Conservation (phyloP, 768 basidiomycete genomes). For the Royoungia palumana region DNA sequence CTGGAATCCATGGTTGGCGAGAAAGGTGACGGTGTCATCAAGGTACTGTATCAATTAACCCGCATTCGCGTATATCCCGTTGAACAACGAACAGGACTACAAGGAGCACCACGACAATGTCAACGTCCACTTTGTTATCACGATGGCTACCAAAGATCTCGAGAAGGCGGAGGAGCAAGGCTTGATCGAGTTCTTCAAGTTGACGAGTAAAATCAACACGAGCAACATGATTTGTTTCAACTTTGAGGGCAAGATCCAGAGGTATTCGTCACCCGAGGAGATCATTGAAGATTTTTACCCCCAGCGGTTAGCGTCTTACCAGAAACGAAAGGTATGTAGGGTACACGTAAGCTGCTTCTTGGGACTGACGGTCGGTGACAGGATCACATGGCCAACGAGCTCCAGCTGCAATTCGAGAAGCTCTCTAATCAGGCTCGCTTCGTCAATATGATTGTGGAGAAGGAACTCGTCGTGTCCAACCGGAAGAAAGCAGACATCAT, state of each 20-base stretch:
- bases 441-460: constrained; percentile 92
- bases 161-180: constrained; percentile 89
- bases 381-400: constrained; percentile 82
- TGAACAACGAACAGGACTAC: constrained; percentile 66
- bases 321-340: constrained; percentile 82
- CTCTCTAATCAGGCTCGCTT: constrained; percentile 95
- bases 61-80: neutral
- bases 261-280: constrained; percentile 84
- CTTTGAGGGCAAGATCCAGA: constrained; percentile 92
- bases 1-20: constrained; percentile 87
- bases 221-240: constrained; percentile 99
- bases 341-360: neutral
- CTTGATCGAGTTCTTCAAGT: constrained; percentile 86
- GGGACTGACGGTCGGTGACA: constrained; percentile 28
- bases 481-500: constrained; percentile 89
- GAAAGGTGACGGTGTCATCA: constrained; percentile 77
- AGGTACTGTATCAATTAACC: constrained; percentile 44
- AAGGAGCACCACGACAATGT: constrained; percentile 94
- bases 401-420: constrained; percentile 78
- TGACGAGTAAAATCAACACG: constrained; percentile 79
- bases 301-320: constrained; percentile 83
- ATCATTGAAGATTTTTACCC: constrained; percentile 94
- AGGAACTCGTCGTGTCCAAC: constrained; percentile 75
- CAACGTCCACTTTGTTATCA: constrained; percentile 85
- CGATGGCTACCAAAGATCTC: constrained; percentile 75